Conservation (phyloP, 257 asterid genomes). For the Ajuga chamaepitys region DNA sequence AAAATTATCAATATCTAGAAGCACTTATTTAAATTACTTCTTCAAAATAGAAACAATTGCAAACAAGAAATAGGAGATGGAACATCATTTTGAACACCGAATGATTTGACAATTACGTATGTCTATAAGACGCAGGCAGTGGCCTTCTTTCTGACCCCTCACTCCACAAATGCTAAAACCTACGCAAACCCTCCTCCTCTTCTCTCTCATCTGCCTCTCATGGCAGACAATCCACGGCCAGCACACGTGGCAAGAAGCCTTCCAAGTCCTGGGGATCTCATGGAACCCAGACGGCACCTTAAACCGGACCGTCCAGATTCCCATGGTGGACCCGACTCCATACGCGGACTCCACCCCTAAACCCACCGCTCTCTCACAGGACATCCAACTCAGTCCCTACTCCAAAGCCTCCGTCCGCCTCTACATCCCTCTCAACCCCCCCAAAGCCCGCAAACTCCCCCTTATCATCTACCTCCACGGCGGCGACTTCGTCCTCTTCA, state of each 20-base stretch:
- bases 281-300: conserved; percentile 29
- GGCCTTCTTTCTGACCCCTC: too few relatives aligned
- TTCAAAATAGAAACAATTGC: too few relatives aligned
- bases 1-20: too few relatives aligned
- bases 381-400: conserved; percentile 5
- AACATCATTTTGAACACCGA: too few relatives aligned
- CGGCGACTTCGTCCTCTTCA: conserved; percentile 31
- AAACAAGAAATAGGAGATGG: too few relatives aligned
- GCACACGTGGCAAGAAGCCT: conserved; percentile 29
- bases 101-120: too few relatives aligned
- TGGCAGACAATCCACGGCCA: not conserved
- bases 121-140: too few relatives aligned
- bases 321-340: conserved; percentile 24
- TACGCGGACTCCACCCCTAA: not conserved
- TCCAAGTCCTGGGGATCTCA: conserved; percentile 17
- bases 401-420: conserved; percentile 23
- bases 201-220: not conserved
- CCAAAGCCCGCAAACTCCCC: conserved; percentile 17
- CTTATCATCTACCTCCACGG: conserved; percentile 31
- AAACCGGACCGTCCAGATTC: conserved; percentile 16
- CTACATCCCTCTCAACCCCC: conserved; percentile 18
- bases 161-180: too few relatives aligned
- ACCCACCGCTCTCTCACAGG: conserved; percentile 17
- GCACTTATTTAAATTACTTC: too few relatives aligned
- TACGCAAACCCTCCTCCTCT: not conserved